These are phyloP conservation scores for Brasilioporus rufonigricans DNA, from an alignment of 768 basidiomycete species.

Conservation along the genomic window DNA sequence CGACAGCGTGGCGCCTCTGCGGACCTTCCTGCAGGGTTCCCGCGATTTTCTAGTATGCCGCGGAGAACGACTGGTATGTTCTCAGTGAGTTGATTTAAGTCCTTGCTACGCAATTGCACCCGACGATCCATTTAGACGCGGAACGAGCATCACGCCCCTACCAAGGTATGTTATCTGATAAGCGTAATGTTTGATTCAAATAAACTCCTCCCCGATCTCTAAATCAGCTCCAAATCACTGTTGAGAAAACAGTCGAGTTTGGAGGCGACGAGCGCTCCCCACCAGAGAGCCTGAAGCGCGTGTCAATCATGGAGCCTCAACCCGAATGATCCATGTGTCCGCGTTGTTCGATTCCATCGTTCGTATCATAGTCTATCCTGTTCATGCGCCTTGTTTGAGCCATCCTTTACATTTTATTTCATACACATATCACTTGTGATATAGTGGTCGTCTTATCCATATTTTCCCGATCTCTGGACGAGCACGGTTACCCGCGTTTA, in stretches of 20 bases:
- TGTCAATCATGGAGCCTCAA: slow-evolving; percentile 10
- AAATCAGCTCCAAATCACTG: slow-evolving; percentile 29
- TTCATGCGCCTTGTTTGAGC: no score
- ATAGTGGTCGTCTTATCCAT: no score
- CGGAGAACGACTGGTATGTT: slow-evolving; percentile 3
- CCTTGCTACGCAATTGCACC: background rate
- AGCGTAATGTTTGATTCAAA: background rate
- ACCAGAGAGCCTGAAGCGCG: background rate
- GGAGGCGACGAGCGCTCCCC: slow-evolving; percentile 14
- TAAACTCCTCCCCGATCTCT: background rate
- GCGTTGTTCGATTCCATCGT: no score
- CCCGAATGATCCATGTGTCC: background rate
- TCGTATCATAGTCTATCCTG: no score
- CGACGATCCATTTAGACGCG: slow-evolving; percentile 7
- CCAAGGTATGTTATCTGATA: slow-evolving; percentile 21
- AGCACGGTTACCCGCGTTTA: no score
- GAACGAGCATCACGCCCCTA: slow-evolving; percentile 2
- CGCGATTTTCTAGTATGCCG: slow-evolving; percentile 22
- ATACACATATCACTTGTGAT: no score
- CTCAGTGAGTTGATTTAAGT: slow-evolving; percentile 10
- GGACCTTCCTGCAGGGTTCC: slow-evolving; percentile 27
- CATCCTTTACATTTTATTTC: no score
- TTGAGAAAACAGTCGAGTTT: slow-evolving; percentile 29
- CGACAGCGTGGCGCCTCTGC: slow-evolving; percentile 29
- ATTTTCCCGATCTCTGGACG: no score